phyloP scores from a whole-genome alignment of 2,329 filamentous ascomycete species.

The Verticillium dahliae region DNA sequence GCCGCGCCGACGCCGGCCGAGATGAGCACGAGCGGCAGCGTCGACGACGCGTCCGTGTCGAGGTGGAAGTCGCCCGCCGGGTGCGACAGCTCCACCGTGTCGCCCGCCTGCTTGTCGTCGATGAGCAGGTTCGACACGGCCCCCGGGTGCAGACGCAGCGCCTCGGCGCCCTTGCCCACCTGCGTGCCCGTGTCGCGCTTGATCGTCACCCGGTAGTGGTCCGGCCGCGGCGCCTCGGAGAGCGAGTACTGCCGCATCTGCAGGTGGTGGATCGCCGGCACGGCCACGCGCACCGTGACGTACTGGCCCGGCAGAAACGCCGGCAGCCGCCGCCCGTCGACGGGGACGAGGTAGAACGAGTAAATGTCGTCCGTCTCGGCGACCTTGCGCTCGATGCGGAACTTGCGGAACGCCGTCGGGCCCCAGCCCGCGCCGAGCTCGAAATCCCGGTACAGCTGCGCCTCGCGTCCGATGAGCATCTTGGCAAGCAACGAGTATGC shows the following conservation, averaged over 20 bases:
- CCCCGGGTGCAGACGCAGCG: conserved; percentile 47
- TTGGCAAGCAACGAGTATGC: conserved; percentile 70
- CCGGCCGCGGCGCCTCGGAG: conserved; percentile 53
- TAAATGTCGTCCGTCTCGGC: conserved; percentile 62
- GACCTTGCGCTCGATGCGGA: conserved; percentile 58
- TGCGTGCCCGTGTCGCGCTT: conserved; percentile 53
- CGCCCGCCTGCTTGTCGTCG: conserved; percentile 52
- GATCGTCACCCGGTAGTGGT: conserved; percentile 65
- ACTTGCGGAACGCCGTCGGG: conserved; percentile 55
- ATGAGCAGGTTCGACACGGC: conserved; percentile 66
- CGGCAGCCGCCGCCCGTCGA: conserved; percentile 55
- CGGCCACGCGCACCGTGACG: conserved; percentile 54
- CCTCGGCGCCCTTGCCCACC: conserved; percentile 21
- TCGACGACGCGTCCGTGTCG: conserved; percentile 30
- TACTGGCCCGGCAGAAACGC: conserved; percentile 66
- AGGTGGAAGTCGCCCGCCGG: conserved; percentile 58
- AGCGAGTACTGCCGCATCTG: conserved; percentile 70
- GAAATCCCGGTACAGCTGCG: conserved; percentile 53
- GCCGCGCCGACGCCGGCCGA: conserved; percentile 56
- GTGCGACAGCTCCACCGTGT: conserved; percentile 58
- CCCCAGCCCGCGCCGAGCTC: conserved; percentile 42
- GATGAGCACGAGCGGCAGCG: conserved; percentile 50
- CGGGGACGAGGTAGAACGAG: conserved; percentile 62
- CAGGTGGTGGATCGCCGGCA: conserved; percentile 44
- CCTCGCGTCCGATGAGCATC: conserved; percentile 63